Evolutionary conservation across 2,329 filamentous ascomycete species (phyloP).

Genomic region (Fulvia fulva): DNA sequence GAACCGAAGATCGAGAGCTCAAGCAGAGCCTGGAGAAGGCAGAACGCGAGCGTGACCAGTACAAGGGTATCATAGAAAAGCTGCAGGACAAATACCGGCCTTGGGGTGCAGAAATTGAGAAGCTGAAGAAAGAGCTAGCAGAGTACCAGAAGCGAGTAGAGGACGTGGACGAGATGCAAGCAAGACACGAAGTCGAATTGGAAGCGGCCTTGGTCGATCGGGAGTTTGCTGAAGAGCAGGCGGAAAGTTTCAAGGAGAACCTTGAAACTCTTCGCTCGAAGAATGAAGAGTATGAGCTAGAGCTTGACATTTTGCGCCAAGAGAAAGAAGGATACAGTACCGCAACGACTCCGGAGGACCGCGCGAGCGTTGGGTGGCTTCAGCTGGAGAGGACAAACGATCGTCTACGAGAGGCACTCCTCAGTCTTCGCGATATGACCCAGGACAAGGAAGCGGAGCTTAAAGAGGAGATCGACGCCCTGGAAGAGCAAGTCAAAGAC

Average conservation of each 20-base stretch:
- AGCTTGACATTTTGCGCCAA: conserved; percentile 79
- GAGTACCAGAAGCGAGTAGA: conserved; percentile 68
- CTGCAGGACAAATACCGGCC: conserved; percentile 84
- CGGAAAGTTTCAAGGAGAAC: conserved; percentile 76
- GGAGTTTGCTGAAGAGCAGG: conserved; percentile 93
- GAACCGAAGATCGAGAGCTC: conserved; percentile 79
- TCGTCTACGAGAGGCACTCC: conserved; percentile 75
- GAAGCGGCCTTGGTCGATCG: conserved; percentile 86
- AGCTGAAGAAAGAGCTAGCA: conserved; percentile 72
- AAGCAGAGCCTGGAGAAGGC: conserved; percentile 73
- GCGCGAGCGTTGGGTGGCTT: conserved; percentile 79
- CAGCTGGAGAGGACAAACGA: conserved; percentile 91
- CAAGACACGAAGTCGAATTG: conserved; percentile 78
- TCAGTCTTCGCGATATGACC: conserved; percentile 80
- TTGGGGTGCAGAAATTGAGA: conserved; percentile 72
- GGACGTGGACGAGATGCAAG: conserved; percentile 67
- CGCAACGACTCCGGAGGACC: conserved; percentile 84
- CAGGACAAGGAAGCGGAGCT: conserved; percentile 80
- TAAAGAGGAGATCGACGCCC: conserved; percentile 53
- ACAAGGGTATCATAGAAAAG: conserved; percentile 82
- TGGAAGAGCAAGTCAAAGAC: conserved; percentile 41
- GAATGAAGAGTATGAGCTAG: conserved; percentile 78
- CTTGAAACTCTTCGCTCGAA: conserved; percentile 71
- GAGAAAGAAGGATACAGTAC: conserved; percentile 81
- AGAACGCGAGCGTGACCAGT: conserved; percentile 71